Evolutionary conservation across 2,329 filamentous ascomycete species (phyloP).

Genomic region (Ophiostoma fasciatum): DNA sequence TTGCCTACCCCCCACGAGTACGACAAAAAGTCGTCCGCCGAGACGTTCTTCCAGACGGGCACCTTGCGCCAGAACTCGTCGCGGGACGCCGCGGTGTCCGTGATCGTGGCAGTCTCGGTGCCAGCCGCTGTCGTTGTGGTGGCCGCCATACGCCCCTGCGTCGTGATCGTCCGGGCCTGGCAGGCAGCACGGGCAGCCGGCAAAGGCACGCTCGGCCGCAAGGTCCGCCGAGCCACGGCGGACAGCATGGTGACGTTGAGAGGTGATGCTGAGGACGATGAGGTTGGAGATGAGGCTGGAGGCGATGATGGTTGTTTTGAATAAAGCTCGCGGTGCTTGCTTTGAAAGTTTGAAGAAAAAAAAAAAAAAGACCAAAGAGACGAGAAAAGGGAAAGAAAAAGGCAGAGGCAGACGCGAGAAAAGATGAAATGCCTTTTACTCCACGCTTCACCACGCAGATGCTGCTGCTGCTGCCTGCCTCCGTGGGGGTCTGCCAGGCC

Average conservation of each 20-base stretch:
- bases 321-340: neutral
- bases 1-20: slow-evolving; percentile 39
- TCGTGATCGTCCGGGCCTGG: too few species aligned
- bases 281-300: too few species aligned
- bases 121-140: too few species aligned
- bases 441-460: too few species aligned
- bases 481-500: too few species aligned
- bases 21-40: slow-evolving; percentile 32
- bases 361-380: neutral
- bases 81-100: neutral
- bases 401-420: neutral
- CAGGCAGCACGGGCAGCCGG: neutral
- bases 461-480: too few species aligned
- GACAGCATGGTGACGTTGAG: neutral
- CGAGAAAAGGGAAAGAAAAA: neutral
- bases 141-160: too few species aligned
- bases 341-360: neutral
- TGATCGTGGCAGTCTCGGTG: neutral
- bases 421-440: too few species aligned
- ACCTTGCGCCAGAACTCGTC: slow-evolving; percentile 37
- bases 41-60: slow-evolving; percentile 31
- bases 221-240: neutral
- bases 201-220: neutral
- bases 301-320: too few species aligned
- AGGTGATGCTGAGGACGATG: too few species aligned